Evolutionary conservation across 192 early-diverging fungal species (phyloP).

Genomic region (Entomortierella lignicola): DNA sequence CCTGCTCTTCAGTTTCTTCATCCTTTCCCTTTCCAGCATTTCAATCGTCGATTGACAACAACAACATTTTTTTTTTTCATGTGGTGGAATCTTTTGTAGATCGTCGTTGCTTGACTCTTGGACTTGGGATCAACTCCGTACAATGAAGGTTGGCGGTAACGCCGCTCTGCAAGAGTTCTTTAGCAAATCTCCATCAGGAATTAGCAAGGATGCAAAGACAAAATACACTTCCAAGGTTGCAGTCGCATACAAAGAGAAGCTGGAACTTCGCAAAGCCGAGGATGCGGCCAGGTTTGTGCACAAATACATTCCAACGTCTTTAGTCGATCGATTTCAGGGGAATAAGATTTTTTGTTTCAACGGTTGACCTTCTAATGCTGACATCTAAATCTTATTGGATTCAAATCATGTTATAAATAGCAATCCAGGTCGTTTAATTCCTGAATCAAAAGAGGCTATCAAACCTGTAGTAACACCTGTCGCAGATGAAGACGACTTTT

Average conservation of each 20-base stretch:
- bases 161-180: conserved; percentile 84
- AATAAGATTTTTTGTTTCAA: conserved; percentile 17
- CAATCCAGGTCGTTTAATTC: conserved; percentile 39
- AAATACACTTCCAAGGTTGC: conserved; percentile 85
- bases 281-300: conserved; percentile 64
- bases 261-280: conserved; percentile 76
- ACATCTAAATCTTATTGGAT: background rate
- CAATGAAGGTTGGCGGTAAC: conserved; percentile 93
- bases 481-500: conserved; percentile 70
- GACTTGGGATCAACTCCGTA: conserved; percentile 92
- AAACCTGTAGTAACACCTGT: conserved; percentile 40
- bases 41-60: background rate
- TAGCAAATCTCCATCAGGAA: conserved; percentile 72
- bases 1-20: background rate
- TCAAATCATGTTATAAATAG: no score
- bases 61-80: background rate
- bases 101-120: conserved; percentile 92
- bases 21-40: background rate
- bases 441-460: conserved; percentile 24
- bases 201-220: conserved; percentile 77
- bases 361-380: conserved; percentile 8
- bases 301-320: background rate
- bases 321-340: background rate
- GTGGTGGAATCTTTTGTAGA: conserved; percentile 49
- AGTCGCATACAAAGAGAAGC: conserved; percentile 83